These are phyloP conservation scores for Paxillus ammoniavirescens DNA, from an alignment of 768 basidiomycete genomes.

Conservation along the genomic window DNA sequence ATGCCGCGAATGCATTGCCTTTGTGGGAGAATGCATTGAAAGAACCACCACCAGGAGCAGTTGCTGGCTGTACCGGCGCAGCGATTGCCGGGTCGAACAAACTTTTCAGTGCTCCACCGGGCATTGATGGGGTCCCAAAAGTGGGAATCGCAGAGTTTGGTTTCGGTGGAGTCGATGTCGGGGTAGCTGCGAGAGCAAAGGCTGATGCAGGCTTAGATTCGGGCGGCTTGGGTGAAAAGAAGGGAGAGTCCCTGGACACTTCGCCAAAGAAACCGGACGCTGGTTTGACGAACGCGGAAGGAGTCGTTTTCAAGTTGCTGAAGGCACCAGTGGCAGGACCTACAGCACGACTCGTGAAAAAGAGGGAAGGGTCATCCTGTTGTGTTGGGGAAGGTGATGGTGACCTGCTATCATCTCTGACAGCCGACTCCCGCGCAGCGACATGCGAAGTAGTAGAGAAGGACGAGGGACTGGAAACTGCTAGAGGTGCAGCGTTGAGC, in stretches of 20 bases:
- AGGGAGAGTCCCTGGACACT: slow-evolving; percentile 48
- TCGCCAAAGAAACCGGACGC: slow-evolving; percentile 34
- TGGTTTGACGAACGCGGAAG: slow-evolving; percentile 36
- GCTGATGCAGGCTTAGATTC: slow-evolving; percentile 37
- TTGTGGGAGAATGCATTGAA: slow-evolving; percentile 31
- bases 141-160: slow-evolving; percentile 23
- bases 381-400: slow-evolving; percentile 21
- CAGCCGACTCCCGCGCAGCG: slow-evolving; percentile 10
- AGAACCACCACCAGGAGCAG: slow-evolving; percentile 17
- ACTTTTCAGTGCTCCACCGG: slow-evolving; percentile 20
- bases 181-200: slow-evolving; percentile 29
- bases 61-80: slow-evolving; percentile 7
- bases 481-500: background rate
- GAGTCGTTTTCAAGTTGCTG: slow-evolving; percentile 34
- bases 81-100: slow-evolving; percentile 13
- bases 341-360: slow-evolving; percentile 24
- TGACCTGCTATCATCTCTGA: slow-evolving; percentile 22
- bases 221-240: slow-evolving; percentile 40
- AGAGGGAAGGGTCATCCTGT: slow-evolving; percentile 1
- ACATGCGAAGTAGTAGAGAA: slow-evolving; percentile 4
- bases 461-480: background rate
- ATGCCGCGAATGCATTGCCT: slow-evolving; percentile 50
- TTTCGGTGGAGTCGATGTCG: slow-evolving; percentile 24
- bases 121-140: slow-evolving; percentile 40
- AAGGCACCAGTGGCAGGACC: slow-evolving; percentile 37